A percentile compares a stretch with the other conserved stretches of the same genome.
phyloP scores from a whole-genome alignment of 768 basidiomycete genomes.

The Candolleomyces eurysporus region DNA sequence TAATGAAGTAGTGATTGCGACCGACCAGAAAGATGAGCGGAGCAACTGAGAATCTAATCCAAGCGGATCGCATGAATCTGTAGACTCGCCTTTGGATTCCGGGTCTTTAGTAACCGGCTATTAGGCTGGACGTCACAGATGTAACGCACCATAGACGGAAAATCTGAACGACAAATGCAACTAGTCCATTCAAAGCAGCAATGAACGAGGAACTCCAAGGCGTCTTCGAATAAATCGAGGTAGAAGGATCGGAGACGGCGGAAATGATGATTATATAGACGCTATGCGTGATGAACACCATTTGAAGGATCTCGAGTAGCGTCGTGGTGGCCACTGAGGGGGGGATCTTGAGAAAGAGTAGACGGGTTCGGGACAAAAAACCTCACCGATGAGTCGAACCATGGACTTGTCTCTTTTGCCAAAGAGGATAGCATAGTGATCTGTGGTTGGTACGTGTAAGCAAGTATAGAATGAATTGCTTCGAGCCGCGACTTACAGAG shows the following conservation, averaged over 20 bases:
- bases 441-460: not conserved
- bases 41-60: not conserved
- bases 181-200: not conserved
- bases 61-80: not conserved
- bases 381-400: not conserved
- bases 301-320: not conserved
- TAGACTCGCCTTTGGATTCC: not conserved
- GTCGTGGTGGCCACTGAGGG: not conserved
- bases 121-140: not conserved
- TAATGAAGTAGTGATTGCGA: not conserved
- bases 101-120: not conserved
- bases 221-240: not conserved
- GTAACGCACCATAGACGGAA: not conserved
- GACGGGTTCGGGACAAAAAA: not conserved
- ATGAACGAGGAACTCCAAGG: not conserved
- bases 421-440: not conserved
- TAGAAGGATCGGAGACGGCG: not conserved
- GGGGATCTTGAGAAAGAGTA: not conserved
- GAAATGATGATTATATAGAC: not conserved
- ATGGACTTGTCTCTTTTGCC: not conserved
- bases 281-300: not conserved
- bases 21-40: not conserved
- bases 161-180: not conserved
- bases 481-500: not conserved
- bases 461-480: not conserved